These are phyloP conservation scores for Aspergillus neotritici DNA, from an alignment of 2,329 filamentous ascomycete genomes.

Conservation along the genomic window DNA sequence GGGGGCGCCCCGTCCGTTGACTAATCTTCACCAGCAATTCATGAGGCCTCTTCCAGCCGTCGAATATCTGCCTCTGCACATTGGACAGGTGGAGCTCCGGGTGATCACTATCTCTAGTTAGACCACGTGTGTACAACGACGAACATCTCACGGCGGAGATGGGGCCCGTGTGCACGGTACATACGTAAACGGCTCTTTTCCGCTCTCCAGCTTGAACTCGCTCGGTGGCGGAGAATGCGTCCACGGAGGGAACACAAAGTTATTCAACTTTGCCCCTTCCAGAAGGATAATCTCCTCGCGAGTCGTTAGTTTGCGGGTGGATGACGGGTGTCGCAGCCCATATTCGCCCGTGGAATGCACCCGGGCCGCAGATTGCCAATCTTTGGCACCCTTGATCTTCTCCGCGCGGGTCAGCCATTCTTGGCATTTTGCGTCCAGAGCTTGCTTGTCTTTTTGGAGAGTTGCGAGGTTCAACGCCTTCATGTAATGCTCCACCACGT, in stretches of 20 bases:
- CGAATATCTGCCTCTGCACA: slow-evolving; percentile 69
- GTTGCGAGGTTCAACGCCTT: slow-evolving; percentile 60
- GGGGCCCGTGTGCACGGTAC: slow-evolving; percentile 17
- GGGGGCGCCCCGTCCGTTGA: slow-evolving; percentile 15
- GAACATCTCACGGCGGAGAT: neutral
- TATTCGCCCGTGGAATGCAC: slow-evolving; percentile 22
- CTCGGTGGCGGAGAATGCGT: slow-evolving; percentile 53
- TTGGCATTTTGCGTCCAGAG: slow-evolving; percentile 63
- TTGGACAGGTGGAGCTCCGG: slow-evolving; percentile 66
- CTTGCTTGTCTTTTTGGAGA: slow-evolving; percentile 57
- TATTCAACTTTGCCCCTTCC: slow-evolving; percentile 73
- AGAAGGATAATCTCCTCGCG: slow-evolving; percentile 71
- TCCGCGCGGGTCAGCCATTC: slow-evolving; percentile 68
- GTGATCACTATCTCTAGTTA: slow-evolving; percentile 54
- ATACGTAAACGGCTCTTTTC: slow-evolving; percentile 59
- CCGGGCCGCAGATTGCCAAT: slow-evolving; percentile 25
- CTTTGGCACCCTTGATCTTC: slow-evolving; percentile 56
- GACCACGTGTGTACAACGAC: slow-evolving; percentile 12
- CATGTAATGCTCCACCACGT: slow-evolving; percentile 76
- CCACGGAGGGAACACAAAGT: slow-evolving; percentile 82
- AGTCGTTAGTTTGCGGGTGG: slow-evolving; percentile 58
- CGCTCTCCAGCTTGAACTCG: slow-evolving; percentile 55
- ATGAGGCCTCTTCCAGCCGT: slow-evolving; percentile 71
- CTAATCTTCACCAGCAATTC: slow-evolving; percentile 55
- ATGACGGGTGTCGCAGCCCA: slow-evolving; percentile 44